These are phyloP conservation scores for Pelargonium fulgidum DNA, from an alignment of 441 rosid species.

Conservation along the genomic window DNA sequence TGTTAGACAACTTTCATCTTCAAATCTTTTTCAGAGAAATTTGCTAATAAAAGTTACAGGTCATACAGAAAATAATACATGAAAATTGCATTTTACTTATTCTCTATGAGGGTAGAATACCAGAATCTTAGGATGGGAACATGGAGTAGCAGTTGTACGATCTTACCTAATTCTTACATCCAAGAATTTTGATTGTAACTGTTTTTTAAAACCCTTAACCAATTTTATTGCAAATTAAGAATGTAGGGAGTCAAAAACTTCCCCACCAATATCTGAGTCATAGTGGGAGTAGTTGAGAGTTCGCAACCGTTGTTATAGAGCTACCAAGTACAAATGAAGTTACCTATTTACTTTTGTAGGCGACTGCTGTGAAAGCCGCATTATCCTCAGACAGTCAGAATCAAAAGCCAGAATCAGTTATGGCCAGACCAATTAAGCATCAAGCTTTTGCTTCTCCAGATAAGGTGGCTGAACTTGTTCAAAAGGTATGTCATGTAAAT, in stretches of 20 bases:
- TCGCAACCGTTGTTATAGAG: not conserved
- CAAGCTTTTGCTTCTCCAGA: conserved; percentile 94
- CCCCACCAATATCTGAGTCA: not conserved
- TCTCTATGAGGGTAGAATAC: not conserved
- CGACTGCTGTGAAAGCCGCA: conserved; percentile 79
- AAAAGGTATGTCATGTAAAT: conserved; percentile 50
- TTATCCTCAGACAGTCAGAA: conserved; percentile 56
- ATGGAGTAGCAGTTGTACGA: not conserved
- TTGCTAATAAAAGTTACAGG: conserved; percentile 8
- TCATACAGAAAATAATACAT: not conserved
- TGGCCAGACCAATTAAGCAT: conserved; percentile 83
- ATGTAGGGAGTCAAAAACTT: not conserved
- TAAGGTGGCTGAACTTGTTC: conserved; percentile 91
- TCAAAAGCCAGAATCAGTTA: conserved; percentile 55
- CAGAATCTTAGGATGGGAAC: not conserved
- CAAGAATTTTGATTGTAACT: not conserved
- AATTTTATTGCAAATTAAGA: not conserved
- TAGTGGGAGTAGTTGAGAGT: not conserved
- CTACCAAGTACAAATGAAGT: conserved; percentile 3
- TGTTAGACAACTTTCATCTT: not conserved
- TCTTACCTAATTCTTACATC: not conserved
- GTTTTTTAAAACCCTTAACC: not conserved
- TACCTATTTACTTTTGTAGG: conserved; percentile 39
- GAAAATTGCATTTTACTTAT: not conserved
- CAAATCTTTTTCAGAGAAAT: conserved; percentile 2